phyloP scores from a whole-genome alignment of 208 protist genomes.

The Zelonia costaricensis region DNA sequence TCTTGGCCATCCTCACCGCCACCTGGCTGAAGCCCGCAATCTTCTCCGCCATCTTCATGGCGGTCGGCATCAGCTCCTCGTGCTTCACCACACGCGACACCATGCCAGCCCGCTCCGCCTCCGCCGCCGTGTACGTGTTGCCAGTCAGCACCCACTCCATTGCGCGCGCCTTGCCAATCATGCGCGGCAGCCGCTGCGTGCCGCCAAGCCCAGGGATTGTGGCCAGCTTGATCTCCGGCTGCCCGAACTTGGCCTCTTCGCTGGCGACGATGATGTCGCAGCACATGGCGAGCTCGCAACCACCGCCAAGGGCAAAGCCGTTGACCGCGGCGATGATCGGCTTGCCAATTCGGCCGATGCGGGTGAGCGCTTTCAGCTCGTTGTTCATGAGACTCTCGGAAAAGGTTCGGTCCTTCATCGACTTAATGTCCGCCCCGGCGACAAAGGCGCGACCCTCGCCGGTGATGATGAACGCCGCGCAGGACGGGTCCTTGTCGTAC shows the following conservation, averaged over 20 bases:
- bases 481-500: slow-evolving; percentile 80
- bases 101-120: slow-evolving; percentile 82
- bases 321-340: slow-evolving; percentile 92
- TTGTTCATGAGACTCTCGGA: slow-evolving; percentile 73
- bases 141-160: slow-evolving; percentile 94
- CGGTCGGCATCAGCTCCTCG: slow-evolving; percentile 63
- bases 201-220: slow-evolving; percentile 95
- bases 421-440: slow-evolving; percentile 96
- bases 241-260: slow-evolving; percentile 85
- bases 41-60: slow-evolving; percentile 63
- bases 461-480: slow-evolving; percentile 92
- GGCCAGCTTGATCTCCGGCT: slow-evolving; percentile 93
- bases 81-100: slow-evolving; percentile 87
- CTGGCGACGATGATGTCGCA: slow-evolving; percentile 91
- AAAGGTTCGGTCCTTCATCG: slow-evolving; percentile 85
- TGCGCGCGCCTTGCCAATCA: slow-evolving; percentile 92
- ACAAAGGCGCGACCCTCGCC: slow-evolving; percentile 95
- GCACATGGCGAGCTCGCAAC: slow-evolving; percentile 92
- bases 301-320: slow-evolving; percentile 91
- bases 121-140: slow-evolving; percentile 64
- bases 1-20: slow-evolving; percentile 88
- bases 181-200: slow-evolving; percentile 88
- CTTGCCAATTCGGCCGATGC: slow-evolving; percentile 61
- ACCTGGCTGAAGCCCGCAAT: slow-evolving; percentile 83
- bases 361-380: slow-evolving; percentile 70